These are phyloP conservation scores for Fusarium napiforme DNA, from an alignment of 2,329 filamentous ascomycete genomes.

Conservation along the genomic window DNA sequence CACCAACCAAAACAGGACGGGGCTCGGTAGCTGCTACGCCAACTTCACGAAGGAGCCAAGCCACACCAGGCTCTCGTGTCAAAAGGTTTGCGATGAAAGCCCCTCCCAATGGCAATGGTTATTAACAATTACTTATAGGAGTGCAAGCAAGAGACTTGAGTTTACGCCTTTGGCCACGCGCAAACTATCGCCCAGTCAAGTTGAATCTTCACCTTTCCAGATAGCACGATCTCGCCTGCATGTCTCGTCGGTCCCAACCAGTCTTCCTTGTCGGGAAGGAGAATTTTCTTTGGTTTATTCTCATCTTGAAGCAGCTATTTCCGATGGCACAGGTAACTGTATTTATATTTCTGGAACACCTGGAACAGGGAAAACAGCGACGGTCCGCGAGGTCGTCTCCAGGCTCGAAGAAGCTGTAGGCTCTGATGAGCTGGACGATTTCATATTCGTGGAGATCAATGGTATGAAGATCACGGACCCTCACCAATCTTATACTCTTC, in stretches of 20 bases:
- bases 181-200: conserved; percentile 77
- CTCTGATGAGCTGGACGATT: conserved; percentile 94
- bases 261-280: conserved; percentile 88
- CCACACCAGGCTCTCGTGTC: conserved; percentile 48
- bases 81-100: conserved; percentile 42
- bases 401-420: conserved; percentile 88
- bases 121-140: conserved; percentile 58
- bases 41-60: conserved; percentile 45
- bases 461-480: conserved; percentile 99
- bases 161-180: conserved; percentile 96
- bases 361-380: conserved; percentile 96
- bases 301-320: conserved; percentile 93
- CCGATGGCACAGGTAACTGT: conserved; percentile 91
- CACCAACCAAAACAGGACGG: conserved; percentile 51
- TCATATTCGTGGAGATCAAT: conserved; percentile 99
- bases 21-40: conserved; percentile 45
- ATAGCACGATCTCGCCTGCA: conserved; percentile 89
- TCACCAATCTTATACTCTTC: conserved; percentile 91
- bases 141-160: conserved; percentile 77
- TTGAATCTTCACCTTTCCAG: conserved; percentile 88
- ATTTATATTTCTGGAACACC: conserved; percentile 99
- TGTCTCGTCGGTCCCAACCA: conserved; percentile 90
- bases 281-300: conserved; percentile 95
- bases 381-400: conserved; percentile 92
- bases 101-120: neutral